Evolutionary conservation across 2,329 filamentous ascomycete genomes (phyloP).

Genomic region (Ilyonectria mors-panacis): DNA sequence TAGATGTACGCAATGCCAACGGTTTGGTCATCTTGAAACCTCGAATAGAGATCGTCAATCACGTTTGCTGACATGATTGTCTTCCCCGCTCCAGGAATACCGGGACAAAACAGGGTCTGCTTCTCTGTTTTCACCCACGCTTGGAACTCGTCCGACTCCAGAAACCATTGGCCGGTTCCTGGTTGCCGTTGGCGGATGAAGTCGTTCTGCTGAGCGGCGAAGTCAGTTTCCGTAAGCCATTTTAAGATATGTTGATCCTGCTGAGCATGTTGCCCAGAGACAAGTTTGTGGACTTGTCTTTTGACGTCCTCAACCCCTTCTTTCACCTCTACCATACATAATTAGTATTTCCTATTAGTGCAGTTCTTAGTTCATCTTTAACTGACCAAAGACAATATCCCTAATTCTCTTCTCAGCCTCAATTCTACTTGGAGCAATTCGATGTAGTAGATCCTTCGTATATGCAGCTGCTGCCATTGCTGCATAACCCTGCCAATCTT

Average conservation of each 20-base stretch:
- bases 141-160: constrained; percentile 53
- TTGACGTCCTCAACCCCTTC: too few relatives aligned
- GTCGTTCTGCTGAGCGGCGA: constrained; percentile 55
- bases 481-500: constrained; percentile 54
- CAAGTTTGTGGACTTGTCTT: too few relatives aligned
- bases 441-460: constrained; percentile 14
- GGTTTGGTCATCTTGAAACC: not conserved
- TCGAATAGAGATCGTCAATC: not conserved
- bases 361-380: too few relatives aligned
- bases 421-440: not conserved
- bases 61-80: not conserved
- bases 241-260: constrained; percentile 35
- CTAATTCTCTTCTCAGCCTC: not conserved
- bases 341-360: too few relatives aligned
- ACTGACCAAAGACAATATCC: too few relatives aligned
- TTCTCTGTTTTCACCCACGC: constrained; percentile 43
- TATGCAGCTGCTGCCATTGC: constrained; percentile 48
- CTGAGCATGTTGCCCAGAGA: too few relatives aligned
- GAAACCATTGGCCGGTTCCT: constrained; percentile 60
- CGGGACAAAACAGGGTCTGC: constrained; percentile 55
- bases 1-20: not conserved
- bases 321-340: too few relatives aligned
- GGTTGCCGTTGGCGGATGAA: constrained; percentile 49
- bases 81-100: constrained; percentile 37
- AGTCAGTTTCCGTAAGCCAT: constrained; percentile 58